A percentile compares a stretch with the other conserved stretches of the same genome.
phyloP scores from a whole-genome alignment of 352 stramenopile genomes.

The Paralagenidium karlingii region DNA sequence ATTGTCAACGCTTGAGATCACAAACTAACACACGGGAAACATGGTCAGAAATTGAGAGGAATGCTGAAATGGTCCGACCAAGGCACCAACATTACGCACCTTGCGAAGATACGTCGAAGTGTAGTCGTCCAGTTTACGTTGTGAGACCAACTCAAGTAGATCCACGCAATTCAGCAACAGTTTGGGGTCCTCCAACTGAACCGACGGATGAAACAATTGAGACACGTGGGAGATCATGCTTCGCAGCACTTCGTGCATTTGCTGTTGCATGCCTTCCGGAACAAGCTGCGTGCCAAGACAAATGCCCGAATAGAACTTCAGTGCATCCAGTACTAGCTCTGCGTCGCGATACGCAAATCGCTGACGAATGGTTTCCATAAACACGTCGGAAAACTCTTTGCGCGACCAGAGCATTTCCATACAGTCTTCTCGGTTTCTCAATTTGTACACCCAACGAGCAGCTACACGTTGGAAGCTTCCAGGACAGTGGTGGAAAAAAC shows the following conservation, averaged over 20 bases:
- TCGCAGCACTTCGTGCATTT: conserved; percentile 72
- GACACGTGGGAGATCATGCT: conserved; percentile 83
- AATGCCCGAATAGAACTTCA: conserved; percentile 81
- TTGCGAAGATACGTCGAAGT: conserved; percentile 78
- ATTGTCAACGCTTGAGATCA: conserved; percentile 76
- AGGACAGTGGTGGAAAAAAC: conserved; percentile 81
- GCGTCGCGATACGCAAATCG: conserved; percentile 76
- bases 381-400: conserved; percentile 68
- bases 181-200: conserved; percentile 72
- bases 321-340: conserved; percentile 72
- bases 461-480: conserved; percentile 80
- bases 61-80: too few species aligned
- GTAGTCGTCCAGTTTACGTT: conserved; percentile 72
- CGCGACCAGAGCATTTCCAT: conserved; percentile 73
- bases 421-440: conserved; percentile 64
- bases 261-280: conserved; percentile 56
- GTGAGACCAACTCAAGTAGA: conserved; percentile 71
- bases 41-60: too few species aligned
- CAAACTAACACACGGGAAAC: too few species aligned
- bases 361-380: conserved; percentile 82
- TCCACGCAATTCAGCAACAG: conserved; percentile 79
- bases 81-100: too few species aligned
- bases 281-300: conserved; percentile 66
- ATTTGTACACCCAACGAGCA: conserved; percentile 78
- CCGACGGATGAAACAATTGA: conserved; percentile 76